Percentiles rank a stretch among this genome's conserved stretches.
These are phyloP conservation scores for Penicillium ucsense DNA, from an alignment of 495 filamentous ascomycete species.

Conservation along the genomic window DNA sequence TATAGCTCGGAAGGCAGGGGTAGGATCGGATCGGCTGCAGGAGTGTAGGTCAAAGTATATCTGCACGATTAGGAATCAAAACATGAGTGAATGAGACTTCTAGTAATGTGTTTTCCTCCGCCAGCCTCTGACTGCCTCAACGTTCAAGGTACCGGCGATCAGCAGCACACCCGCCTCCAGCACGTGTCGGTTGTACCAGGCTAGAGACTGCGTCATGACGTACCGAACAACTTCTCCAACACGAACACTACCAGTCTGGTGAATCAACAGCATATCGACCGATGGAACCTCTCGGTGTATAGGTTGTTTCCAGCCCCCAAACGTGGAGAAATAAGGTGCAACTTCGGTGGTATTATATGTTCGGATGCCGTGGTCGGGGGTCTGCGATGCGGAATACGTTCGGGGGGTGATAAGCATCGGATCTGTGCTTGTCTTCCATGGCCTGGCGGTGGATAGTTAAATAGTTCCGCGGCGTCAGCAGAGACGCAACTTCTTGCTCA, in stretches of 20 bases:
- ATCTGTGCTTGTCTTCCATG: conserved; percentile 15
- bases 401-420: conserved; percentile 42
- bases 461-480: background rate
- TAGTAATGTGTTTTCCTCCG: no score
- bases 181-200: background rate
- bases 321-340: conserved; percentile 20
- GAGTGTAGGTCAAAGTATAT: conserved; percentile 90
- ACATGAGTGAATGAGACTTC: no score
- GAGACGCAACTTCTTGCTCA: no score
- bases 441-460: background rate
- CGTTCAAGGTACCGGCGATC: background rate
- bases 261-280: conserved; percentile 70
- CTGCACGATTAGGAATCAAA: conserved; percentile 15
- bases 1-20: conserved; percentile 70
- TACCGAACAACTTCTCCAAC: conserved; percentile 82
- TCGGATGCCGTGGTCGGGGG: conserved; percentile 21
- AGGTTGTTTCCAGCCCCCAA: conserved; percentile 32
- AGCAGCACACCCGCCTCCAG: background rate
- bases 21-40: conserved; percentile 75
- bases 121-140: no score
- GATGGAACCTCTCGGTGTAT: conserved; percentile 9
- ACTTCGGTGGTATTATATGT: conserved; percentile 8
- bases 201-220: background rate
- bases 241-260: conserved; percentile 81
- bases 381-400: conserved; percentile 40